A percentile compares a stretch with the other conserved stretches of the same genome.
Conservation (phyloP, 306 rosid genomes). For the Ziziphus jujuba region DNA sequence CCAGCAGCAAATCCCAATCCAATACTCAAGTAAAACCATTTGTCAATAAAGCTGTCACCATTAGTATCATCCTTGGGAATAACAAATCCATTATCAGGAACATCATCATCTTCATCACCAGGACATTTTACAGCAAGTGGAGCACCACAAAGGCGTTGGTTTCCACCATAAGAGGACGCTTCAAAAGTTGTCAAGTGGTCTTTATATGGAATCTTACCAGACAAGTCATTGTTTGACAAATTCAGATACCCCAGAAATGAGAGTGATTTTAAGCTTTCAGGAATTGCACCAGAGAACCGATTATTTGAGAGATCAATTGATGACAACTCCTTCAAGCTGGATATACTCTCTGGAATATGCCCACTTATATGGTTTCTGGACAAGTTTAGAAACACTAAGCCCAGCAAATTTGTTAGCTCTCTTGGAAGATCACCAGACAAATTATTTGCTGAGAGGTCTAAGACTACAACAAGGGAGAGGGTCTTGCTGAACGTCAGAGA, state of each 20-base stretch:
- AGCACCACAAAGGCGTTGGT: conserved; percentile 39
- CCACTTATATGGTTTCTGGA: conserved; percentile 38
- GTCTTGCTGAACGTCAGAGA: conserved; percentile 25
- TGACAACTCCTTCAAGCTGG: conserved; percentile 27
- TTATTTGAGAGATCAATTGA: conserved; percentile 50
- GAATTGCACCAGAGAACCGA: conserved; percentile 29
- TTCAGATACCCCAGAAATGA: conserved; percentile 25
- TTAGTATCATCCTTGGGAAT: background rate
- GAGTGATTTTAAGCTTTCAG: conserved; percentile 29
- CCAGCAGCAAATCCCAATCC: conserved; percentile 44
- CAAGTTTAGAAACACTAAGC: conserved; percentile 34
- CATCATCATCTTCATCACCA: background rate
- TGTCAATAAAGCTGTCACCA: conserved; percentile 17
- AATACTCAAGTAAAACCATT: conserved; percentile 39
- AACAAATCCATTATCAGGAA: background rate
- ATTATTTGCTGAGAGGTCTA: conserved; percentile 46
- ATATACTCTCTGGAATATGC: conserved; percentile 28
- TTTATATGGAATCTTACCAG: too few species aligned
- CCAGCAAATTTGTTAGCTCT: conserved; percentile 30
- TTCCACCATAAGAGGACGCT: conserved; percentile 33
- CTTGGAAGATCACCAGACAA: conserved; percentile 31
- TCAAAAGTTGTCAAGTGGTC: too few species aligned
- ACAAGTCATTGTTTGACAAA: too few species aligned
- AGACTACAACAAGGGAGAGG: conserved; percentile 33
- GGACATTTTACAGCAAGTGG: conserved; percentile 35